Evolutionary conservation across 768 basidiomycete species (phyloP), one percentile per base, ranked within the genome.

Genomic region (Sarcodon aspratus): DNA sequence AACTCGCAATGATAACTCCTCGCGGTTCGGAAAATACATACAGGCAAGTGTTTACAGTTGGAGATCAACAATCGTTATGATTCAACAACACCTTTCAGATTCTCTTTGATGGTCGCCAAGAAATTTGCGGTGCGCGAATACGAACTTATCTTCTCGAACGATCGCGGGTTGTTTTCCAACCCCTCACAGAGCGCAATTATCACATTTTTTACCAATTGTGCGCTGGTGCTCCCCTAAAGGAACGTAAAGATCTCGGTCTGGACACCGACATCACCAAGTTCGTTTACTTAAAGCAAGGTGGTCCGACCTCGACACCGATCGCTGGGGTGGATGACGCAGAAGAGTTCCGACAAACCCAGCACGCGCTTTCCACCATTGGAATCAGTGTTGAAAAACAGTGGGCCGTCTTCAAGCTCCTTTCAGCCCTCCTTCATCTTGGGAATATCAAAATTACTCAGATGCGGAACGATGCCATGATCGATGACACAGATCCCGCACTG

Each of bases 141-240:
- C 82, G 96, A 57, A 99, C 96, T 47, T 99, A 99, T 69, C 79
- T 99, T 32, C 73, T 99, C 53, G 96, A 99, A 62, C 90, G 96
- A 37, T 97, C 96, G 36, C 83, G 96, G 52, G 85, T 99, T 53
- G 94, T 97, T 50, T 97, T 95, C 66, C 96, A 99, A 65, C 95
- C 96, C 13, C 73, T 87, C 50, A 93, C 88, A 40, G 96, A 99
- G 65, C 82, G 96, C 51, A 99, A 99, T 67, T 99, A 98, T 67
- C 96, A 99, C 66, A 97, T 99, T 58, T 99, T 99, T 74, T 98
- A 99, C 68, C 96, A 99, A 63, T 72, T 99, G n/a, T 92, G 95
- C 56, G 88, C 94, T 0, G 96, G 96, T 44, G 92, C 91, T 9
- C 94, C 96, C 2, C 70, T 87, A 18, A 95, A 95, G 65, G 96